phyloP scores from a whole-genome alignment of 306 rosid species.

The Senna tora region DNA sequence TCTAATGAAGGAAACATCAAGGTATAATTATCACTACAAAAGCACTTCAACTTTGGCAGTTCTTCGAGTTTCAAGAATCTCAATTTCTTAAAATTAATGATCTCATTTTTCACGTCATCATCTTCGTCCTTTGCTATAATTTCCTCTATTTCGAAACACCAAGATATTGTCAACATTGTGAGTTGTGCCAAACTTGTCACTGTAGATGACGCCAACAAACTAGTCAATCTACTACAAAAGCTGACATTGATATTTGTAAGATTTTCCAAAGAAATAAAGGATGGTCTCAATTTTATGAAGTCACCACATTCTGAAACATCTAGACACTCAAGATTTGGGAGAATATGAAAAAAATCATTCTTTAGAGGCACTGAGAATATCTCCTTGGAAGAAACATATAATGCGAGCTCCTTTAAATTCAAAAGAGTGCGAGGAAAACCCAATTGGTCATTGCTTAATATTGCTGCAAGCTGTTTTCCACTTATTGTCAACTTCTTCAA shows the following conservation, averaged over 20 bases:
- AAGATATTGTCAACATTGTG: background rate
- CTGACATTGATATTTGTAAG: background rate
- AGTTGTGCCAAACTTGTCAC: background rate
- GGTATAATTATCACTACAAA: background rate
- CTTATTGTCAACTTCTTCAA: background rate
- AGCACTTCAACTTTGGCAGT: background rate
- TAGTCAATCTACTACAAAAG: background rate
- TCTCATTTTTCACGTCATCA: background rate
- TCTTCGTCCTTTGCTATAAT: background rate
- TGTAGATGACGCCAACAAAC: background rate
- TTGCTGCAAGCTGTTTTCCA: background rate
- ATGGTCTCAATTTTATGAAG: background rate
- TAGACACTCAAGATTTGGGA: background rate
- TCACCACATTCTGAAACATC: background rate
- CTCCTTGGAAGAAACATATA: background rate
- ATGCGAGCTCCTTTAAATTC: background rate
- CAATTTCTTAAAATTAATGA: background rate
- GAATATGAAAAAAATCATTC: background rate
- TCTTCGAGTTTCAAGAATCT: background rate
- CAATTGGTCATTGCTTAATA: background rate
- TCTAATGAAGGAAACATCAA: background rate
- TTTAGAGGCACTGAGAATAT: background rate
- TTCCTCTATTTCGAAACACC: background rate
- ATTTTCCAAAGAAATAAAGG: background rate
- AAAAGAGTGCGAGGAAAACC: no score